Base-by-base conservation (phyloP, 805 yeast genomes). In the Metschnikowia bowlesiae region DNA sequence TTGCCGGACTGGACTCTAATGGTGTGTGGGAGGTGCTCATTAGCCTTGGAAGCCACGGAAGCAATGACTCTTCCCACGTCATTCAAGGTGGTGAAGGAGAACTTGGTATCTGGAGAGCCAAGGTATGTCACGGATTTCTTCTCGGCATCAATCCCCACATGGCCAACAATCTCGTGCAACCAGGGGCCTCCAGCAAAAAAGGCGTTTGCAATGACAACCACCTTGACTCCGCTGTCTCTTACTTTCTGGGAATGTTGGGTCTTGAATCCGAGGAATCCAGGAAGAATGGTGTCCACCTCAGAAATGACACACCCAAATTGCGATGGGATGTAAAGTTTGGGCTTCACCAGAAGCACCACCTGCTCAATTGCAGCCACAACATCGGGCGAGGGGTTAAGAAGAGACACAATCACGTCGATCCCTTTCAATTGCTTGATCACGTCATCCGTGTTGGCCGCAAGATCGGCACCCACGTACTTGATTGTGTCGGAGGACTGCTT, bases 11-110 rank as follows among this genome's bases (percentile, higher is more conserved):
- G 69, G 32, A 79, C 60, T 58, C 75, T 70, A 22, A 80, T 51
- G 18, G 44, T 54, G 52, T 80, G 75, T 26, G 83, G 83, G 16
- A 81, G 56, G 4, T 61, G 28, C n/a, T 38, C 33, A 31, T 30
- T 30, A 38, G 73, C 69, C 43, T 41, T 44, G 16, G 79, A 62
- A 10, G 71, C 75, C 41, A 79, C 52, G 22, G 57, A 47, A 13
- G 74, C 59, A 16, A 78, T 79, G 41, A 75, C 61, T 33, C 71
- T 66, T 18, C 80, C 83, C 50, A 81, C 59, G 62, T 82, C 82
- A 9, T 48, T 52, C 22, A 67, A 50, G 34, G 36, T 29, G 31
- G 57, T 47, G 48, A 40, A 55, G 13, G 53, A 32, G 30, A 56
- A 46, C 43, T 59, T 55, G 11, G 61, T 49, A 39, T 67, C 60